Evolutionary conservation across 306 rosid genomes (phyloP).

Genomic region (Cicer bijugum): DNA sequence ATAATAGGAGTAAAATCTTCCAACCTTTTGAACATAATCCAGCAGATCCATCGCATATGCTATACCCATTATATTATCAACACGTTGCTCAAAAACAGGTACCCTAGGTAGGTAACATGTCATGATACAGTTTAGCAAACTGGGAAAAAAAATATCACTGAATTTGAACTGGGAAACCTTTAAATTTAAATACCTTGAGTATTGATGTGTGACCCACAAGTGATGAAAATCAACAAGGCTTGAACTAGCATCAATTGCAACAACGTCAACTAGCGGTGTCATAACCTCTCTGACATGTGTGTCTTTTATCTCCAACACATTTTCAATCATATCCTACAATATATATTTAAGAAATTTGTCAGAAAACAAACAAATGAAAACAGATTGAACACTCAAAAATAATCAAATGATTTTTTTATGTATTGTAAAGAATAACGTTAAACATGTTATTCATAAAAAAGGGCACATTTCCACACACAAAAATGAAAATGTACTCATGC

Average conservation of each 20-base stretch:
- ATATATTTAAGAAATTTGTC: slow-evolving; percentile 31
- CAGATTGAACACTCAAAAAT: slow-evolving; percentile 6
- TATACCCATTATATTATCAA: slow-evolving; percentile 95
- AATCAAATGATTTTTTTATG: slow-evolving; percentile 8
- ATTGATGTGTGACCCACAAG: slow-evolving; percentile 97
- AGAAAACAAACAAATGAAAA: slow-evolving; percentile 15
- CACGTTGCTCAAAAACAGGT: slow-evolving; percentile 98
- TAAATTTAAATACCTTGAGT: slow-evolving; percentile 74
- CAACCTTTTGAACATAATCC: slow-evolving; percentile 87
- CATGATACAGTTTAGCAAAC: slow-evolving; percentile 12
- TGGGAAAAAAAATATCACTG: neutral
- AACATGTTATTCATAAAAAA: neutral
- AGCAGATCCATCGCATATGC: slow-evolving; percentile 99
- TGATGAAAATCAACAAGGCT: slow-evolving; percentile 85
- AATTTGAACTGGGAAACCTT: slow-evolving; percentile 28
- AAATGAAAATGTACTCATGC: slow-evolving; percentile 13
- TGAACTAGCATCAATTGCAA: slow-evolving; percentile 89
- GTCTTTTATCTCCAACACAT: slow-evolving; percentile 96
- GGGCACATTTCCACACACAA: neutral
- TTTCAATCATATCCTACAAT: slow-evolving; percentile 95
- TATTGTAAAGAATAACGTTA: slow-evolving; percentile 19
- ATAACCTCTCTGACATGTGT: slow-evolving; percentile 97
- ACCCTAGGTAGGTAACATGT: slow-evolving; percentile 64
- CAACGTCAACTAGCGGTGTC: slow-evolving; percentile 99
- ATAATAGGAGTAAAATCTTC: slow-evolving; percentile 43